These are phyloP conservation scores for Podila clonocystis DNA, from an alignment of 192 early-diverging fungal genomes.

Conservation along the genomic window DNA sequence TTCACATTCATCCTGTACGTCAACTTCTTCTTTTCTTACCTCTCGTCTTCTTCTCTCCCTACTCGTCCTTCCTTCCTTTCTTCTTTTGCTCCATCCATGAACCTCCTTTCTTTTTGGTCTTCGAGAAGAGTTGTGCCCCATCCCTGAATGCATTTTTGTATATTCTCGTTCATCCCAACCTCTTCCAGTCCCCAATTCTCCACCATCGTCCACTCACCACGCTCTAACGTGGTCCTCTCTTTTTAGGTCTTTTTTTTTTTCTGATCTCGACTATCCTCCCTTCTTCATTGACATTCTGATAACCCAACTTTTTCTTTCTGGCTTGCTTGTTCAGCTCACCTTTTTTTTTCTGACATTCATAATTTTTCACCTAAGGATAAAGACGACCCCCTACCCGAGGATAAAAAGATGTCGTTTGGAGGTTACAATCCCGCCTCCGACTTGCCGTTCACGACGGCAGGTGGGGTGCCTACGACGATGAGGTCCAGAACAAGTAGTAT, in stretches of 20 bases:
- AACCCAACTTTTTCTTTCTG: neutral
- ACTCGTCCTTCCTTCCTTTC: neutral
- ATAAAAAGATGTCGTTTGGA: constrained; percentile 18
- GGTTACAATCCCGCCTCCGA: constrained; percentile 28
- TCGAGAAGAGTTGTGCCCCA: no score
- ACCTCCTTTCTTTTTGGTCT: no score
- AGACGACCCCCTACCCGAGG: neutral
- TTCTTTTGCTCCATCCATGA: neutral
- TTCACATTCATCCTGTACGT: neutral
- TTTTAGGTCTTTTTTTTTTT: neutral
- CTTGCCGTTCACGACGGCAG: constrained; percentile 8
- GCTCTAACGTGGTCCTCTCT: neutral
- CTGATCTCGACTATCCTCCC: neutral
- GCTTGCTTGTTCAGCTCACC: neutral
- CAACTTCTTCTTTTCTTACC: neutral
- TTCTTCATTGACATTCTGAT: neutral
- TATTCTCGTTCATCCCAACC: no score
- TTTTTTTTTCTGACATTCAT: no score
- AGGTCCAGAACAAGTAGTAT: constrained; percentile 21
- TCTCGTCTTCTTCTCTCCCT: neutral
- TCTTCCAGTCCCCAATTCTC: neutral
- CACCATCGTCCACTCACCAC: neutral
- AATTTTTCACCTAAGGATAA: neutral
- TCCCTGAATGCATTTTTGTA: no score
- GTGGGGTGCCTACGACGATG: constrained; percentile 3